Conservation (phyloP, 106 monocot genomes). For the Dendrobium officinale region DNA sequence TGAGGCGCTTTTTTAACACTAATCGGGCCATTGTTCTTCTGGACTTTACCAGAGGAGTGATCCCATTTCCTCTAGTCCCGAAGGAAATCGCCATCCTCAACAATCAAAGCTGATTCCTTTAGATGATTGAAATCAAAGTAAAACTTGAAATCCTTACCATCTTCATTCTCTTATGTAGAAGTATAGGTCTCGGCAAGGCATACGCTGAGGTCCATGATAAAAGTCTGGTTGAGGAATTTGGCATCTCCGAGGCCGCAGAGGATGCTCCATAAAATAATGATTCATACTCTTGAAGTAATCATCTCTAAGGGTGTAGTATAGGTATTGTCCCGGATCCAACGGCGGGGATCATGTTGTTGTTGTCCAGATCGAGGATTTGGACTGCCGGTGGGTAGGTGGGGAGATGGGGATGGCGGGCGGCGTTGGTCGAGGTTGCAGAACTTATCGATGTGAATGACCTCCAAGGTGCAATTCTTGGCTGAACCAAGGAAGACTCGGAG, state of each 20-base stretch:
- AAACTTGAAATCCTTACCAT: constrained; percentile 83
- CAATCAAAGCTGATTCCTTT: constrained; percentile 61
- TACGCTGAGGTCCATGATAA: constrained; percentile 77
- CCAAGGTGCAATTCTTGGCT: constrained; percentile 30
- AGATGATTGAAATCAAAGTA: constrained; percentile 96
- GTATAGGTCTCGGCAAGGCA: constrained; percentile 61
- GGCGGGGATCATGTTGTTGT: constrained; percentile 72
- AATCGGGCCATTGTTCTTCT: no score
- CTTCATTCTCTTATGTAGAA: constrained; percentile 46
- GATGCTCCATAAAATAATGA: constrained; percentile 86
- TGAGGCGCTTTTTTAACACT: not conserved
- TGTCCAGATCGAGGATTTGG: constrained; percentile 48
- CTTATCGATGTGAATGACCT: constrained; percentile 40
- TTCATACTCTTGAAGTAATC: constrained; percentile 94
- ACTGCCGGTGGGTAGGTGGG: not conserved
- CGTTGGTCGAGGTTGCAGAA: constrained; percentile 67
- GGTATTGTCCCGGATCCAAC: constrained; percentile 70
- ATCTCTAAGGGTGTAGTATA: constrained; percentile 66
- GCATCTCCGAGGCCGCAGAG: constrained; percentile 86
- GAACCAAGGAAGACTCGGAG: constrained; percentile 51
- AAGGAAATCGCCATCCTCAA: constrained; percentile 84
- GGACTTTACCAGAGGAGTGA: no score
- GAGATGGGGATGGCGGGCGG: constrained; percentile 16
- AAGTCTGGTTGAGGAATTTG: constrained; percentile 67
- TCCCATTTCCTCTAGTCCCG: constrained; percentile 39